Base-by-base conservation (phyloP, 371 early-diverging fungal species). In the Apophysomyces variabilis region DNA sequence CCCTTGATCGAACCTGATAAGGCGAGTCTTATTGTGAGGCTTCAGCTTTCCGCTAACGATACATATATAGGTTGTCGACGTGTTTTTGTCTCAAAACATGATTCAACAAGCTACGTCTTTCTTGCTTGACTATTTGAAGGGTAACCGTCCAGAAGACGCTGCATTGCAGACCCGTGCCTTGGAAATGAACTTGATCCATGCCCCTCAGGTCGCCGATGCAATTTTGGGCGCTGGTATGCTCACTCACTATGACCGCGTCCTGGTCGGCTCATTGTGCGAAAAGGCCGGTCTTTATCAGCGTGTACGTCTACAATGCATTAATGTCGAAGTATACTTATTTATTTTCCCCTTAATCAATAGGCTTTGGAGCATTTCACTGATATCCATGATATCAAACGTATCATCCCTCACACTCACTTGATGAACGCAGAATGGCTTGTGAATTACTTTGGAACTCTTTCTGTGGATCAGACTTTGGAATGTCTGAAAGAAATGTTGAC, bases 161-260 rank as follows among this genome's bases (percentile, higher is more conserved):
- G 89, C 87, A 38, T 83, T 98, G 45, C 97, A 99, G 80, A 99
- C 99, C 6, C 90, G 94, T 60, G 83, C 98, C 57, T 85, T 99
- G n/a, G 98, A 98, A 77, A 95, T 98, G 94, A 98, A 97, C 77
- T 81, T 99, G 66, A 77, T 96, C 57, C 93, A 96, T 68, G 96
- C 97, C 12, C 98, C 98, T 45, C 98, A 98, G 72, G 98, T 99
- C 11, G 99, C 99, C 35, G 99, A 98, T 77, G 99, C 98, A 59
- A 97, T 99, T 66, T 78, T 99, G 39, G 92, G 96, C 60, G 95
- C 96, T 72, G 88, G 92, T 64, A 94, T 97, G 93, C 93, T 99
- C 71, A 89, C 90, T 32, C 95, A 97, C 73, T 99, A 98, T 70
- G 99, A 99, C 74, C 89, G 92, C 18, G 87, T 91, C 9, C 86